Percentiles rank a stretch among this genome's conserved stretches.
Conservation (phyloP, 2,329 filamentous ascomycete genomes). For the Myriosclerotinia scirpicola region DNA sequence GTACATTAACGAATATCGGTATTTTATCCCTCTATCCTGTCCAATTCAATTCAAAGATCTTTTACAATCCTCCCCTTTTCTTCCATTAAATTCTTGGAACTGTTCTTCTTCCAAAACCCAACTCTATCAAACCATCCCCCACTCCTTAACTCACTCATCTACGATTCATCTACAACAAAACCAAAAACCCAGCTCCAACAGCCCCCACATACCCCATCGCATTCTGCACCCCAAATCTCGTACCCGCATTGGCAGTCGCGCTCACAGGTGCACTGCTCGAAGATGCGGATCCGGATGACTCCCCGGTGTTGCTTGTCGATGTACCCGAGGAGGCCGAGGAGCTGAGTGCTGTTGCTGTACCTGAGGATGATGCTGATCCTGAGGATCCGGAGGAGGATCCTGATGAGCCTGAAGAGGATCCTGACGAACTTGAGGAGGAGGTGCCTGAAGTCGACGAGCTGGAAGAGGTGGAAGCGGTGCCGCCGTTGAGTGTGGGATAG, state of each 20-base stretch:
- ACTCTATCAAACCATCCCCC: neutral
- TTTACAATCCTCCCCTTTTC: neutral
- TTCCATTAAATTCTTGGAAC: neutral
- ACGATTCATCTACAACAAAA: slow-evolving; percentile 1
- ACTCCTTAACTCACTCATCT: neutral
- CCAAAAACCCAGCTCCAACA: slow-evolving; percentile 7
- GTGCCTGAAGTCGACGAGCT: slow-evolving; percentile 16
- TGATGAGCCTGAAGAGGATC: neutral
- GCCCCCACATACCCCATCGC: neutral
- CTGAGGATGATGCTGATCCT: slow-evolving; percentile 2
- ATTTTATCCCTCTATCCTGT: neutral
- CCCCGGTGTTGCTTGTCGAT: neutral
- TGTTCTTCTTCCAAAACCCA: neutral
- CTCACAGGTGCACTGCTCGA: slow-evolving; percentile 17
- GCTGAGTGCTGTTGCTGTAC: slow-evolving; percentile 1
- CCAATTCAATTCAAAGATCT: neutral
- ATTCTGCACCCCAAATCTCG: neutral
- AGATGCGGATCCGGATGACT: neutral
- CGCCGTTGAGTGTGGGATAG: slow-evolving; percentile 37
- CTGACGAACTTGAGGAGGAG: slow-evolving; percentile 8
- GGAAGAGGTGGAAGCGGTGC: slow-evolving; percentile 14
- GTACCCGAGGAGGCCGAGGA: slow-evolving; percentile 5
- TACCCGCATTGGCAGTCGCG: slow-evolving; percentile 8
- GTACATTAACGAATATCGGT: slow-evolving; percentile 8
- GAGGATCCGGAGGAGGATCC: neutral